Evolutionary conservation across 176 grass and related monocot species (phyloP).

Genomic region (Coix lacrymajobi): DNA sequence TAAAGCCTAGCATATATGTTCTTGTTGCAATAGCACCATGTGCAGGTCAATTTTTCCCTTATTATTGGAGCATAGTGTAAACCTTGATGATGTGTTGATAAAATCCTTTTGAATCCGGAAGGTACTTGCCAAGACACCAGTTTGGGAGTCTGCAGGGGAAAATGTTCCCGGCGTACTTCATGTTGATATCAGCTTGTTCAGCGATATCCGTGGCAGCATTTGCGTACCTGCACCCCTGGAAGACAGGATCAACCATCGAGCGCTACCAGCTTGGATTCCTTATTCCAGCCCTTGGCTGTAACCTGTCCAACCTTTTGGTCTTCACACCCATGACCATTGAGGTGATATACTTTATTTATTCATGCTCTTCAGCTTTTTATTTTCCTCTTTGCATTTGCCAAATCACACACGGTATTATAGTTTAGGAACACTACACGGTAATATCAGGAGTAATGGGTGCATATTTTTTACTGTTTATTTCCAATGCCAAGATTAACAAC

Average conservation of each 20-base stretch:
- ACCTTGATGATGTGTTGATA: not conserved
- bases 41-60: not conserved
- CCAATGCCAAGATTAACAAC: not conserved
- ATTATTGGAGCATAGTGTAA: not conserved
- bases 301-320: conserved; percentile 84
- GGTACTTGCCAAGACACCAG: conserved; percentile 46
- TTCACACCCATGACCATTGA: conserved; percentile 82
- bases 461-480: no score
- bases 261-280: conserved; percentile 77
- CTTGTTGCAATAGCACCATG: not conserved
- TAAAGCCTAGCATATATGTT: not conserved
- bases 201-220: not conserved
- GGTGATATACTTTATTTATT: conserved; percentile 32
- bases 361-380: not conserved
- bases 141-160: conserved; percentile 29
- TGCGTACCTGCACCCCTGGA: not conserved
- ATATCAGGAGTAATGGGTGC: no score
- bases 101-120: not conserved
- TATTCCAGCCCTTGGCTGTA: conserved; percentile 48
- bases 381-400: not conserved
- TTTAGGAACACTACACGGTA: no score
- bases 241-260: conserved; percentile 35
- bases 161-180: conserved; percentile 41
- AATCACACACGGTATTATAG: not conserved
- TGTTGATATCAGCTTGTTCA: not conserved